Conservation (phyloP, 2,329 filamentous ascomycete genomes). For the Diaporthe sp. region DNA sequence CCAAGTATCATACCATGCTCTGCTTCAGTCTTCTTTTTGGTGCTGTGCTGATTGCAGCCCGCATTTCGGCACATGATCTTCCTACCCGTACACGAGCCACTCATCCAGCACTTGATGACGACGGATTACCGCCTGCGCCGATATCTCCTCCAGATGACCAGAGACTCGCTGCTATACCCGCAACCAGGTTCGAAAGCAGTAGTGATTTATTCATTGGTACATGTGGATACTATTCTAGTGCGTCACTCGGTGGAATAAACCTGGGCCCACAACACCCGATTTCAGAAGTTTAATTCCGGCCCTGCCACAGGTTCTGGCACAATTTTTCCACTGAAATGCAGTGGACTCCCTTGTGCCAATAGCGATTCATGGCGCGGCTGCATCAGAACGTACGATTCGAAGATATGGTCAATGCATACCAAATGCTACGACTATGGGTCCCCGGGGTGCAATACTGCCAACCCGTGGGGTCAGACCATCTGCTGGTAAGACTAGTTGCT, state of each 20-base stretch:
- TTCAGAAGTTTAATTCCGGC: neutral
- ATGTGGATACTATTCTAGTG: neutral
- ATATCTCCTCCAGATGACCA: neutral
- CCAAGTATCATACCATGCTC: neutral
- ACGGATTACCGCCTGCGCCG: too few species aligned
- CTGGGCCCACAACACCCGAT: too few species aligned
- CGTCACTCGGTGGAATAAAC: neutral
- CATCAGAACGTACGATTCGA: accelerated
- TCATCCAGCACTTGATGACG: neutral
- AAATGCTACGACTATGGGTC: neutral
- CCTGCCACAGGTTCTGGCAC: too few species aligned
- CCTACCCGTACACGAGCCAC: neutral
- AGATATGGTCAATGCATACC: neutral
- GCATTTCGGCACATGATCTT: too few species aligned
- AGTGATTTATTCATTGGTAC: too few species aligned
- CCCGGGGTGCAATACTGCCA: neutral
- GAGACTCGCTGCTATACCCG: neutral
- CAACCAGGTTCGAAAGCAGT: neutral
- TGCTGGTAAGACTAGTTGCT: neutral
- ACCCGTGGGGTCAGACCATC: neutral
- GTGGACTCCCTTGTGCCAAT: neutral
- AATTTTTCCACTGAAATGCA: too few species aligned
- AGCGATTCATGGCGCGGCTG: conserved; percentile 16
- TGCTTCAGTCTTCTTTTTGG: neutral
- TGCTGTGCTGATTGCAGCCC: neutral